Conservation (phyloP, 257 asterid species). For the Scutellaria baicalensis region DNA sequence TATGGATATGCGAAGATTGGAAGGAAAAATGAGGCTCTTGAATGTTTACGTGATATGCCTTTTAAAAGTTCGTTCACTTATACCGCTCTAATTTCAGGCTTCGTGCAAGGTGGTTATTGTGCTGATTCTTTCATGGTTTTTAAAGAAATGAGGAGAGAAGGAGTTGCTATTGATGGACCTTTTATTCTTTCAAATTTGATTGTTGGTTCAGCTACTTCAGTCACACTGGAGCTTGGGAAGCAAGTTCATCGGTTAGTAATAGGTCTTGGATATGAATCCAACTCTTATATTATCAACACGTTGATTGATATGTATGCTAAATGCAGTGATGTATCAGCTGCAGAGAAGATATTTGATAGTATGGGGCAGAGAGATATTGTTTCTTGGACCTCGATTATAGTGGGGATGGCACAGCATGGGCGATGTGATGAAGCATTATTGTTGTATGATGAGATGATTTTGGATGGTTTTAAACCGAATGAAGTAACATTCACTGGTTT, state of each 20-base stretch:
- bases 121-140: conserved; percentile 46
- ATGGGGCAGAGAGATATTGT: conserved; percentile 51
- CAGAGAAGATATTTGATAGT: conserved; percentile 42
- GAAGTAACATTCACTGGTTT: conserved; percentile 73
- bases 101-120: conserved; percentile 53
- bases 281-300: conserved; percentile 39
- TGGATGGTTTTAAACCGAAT: conserved; percentile 53
- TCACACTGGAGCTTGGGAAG: conserved; percentile 54
- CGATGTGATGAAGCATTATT: conserved; percentile 47
- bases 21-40: conserved; percentile 49
- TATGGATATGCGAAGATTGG: conserved; percentile 65
- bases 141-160: conserved; percentile 49
- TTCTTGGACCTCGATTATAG: conserved; percentile 82
- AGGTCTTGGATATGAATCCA: conserved; percentile 47
- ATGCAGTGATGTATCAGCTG: conserved; percentile 59
- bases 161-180: conserved; percentile 38
- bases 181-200: conserved; percentile 55
- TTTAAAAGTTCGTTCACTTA: conserved; percentile 39
- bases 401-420: conserved; percentile 93
- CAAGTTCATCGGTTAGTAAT: conserved; percentile 68
- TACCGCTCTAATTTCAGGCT: conserved; percentile 69
- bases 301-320: conserved; percentile 84
- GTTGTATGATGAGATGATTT: conserved; percentile 53
- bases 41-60: conserved; percentile 32
- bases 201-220: conserved; percentile 52